Base-by-base conservation (phyloP, 352 stramenopile genomes). In the Phytopythium delawarense region DNA sequence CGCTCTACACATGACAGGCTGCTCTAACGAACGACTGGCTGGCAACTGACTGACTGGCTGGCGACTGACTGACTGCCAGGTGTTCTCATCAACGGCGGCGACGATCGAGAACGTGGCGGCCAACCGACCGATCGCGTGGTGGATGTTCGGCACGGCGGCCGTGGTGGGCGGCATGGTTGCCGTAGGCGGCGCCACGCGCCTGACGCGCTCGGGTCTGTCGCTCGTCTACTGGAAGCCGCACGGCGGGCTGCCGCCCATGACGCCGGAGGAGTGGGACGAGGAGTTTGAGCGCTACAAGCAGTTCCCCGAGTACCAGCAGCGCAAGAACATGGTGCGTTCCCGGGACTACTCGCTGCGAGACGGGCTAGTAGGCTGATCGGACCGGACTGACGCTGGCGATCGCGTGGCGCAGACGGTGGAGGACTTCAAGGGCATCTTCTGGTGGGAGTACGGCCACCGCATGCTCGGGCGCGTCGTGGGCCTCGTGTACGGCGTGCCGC, bases 371-470 rank as follows among this genome's bases (percentile, higher is more conserved):
- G 28, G 28, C 5, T 40, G 35, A 39, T 15, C 12, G 9, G 35
- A 6, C 12, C 35, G 35, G 8, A 16, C 9, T 59, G 15, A 63
- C 56, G 28, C 30, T 57, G 35, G 3, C 8, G 20, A 20, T 20
- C 3, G 13, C 32, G 12, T 39, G 48, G 4, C 46, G 16, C 69
- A 92, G 96, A 98, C 89, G 13, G 62, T 99, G 54, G 94, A 98
- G 2, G 98, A 99, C 51, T 99, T 99, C 76, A 99, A 99, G 81
- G 89, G 83, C 25, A 99, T 99, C 67, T 99, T 97, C 64, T 98
- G 84, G 46, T 96, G 88, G 91, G 91, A 98, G 69, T 98, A 96
- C 58, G 89, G 96, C 37, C 98, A 99, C 81, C 85, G 98, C 21
- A 99, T 99, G 97, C 87, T 99, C 18, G 98, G 98, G 18, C 82